Evolutionary conservation across 129 eudicot species (phyloP).

Genomic region (Escallonia rubra): DNA sequence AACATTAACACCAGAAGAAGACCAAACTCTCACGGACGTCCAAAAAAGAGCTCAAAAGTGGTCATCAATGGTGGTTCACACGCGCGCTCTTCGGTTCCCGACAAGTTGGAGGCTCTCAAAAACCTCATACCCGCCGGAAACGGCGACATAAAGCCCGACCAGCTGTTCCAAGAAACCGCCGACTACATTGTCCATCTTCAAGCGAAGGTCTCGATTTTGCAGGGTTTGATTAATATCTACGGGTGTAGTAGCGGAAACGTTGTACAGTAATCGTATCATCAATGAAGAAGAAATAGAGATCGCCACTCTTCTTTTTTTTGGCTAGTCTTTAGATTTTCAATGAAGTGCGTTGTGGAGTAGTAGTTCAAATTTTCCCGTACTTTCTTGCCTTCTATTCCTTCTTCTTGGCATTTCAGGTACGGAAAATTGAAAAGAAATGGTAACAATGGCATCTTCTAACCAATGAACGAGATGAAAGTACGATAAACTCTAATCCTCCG

Average conservation of each 20-base stretch:
- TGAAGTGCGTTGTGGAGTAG: too few species aligned
- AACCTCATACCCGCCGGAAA: conserved; percentile 54
- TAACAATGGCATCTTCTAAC: too few species aligned
- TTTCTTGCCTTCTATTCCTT: background rate
- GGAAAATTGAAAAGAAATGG: too few species aligned
- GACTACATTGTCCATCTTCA: conserved; percentile 59
- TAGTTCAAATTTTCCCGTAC: too few species aligned
- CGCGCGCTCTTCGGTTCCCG: conserved; percentile 39
- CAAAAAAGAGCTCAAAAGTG: background rate
- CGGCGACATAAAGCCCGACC: conserved; percentile 36
- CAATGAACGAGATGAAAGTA: too few species aligned
- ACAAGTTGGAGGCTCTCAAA: conserved; percentile 68
- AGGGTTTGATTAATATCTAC: conserved; percentile 48
- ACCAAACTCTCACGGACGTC: conserved; percentile 15
- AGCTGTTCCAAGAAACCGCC: conserved; percentile 64
- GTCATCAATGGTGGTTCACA: background rate
- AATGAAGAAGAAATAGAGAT: too few species aligned
- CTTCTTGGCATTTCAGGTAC: background rate
- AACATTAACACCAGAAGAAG: conserved; percentile 26
- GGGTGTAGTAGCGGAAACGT: conserved; percentile 12
- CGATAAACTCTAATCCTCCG: too few species aligned
- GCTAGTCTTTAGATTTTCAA: too few species aligned
- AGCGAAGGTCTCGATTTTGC: conserved; percentile 57
- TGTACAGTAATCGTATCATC: background rate
- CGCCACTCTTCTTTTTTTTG: too few species aligned